Base-by-base conservation (phyloP, 2,329 filamentous ascomycete species). In the Sphaceloma murrayae region DNA sequence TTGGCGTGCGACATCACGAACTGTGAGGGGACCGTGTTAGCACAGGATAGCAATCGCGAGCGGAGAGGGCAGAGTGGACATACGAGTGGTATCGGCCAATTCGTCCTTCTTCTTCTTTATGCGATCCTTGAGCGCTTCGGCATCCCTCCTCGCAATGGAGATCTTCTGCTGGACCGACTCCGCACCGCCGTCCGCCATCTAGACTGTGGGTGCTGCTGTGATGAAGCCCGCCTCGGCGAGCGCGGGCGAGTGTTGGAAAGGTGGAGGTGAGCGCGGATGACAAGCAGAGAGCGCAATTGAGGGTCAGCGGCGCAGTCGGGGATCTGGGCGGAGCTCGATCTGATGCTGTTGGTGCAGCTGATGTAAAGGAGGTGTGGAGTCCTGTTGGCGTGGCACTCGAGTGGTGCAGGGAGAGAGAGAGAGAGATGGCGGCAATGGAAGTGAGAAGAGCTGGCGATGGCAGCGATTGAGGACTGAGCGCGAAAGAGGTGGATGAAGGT, bases 81-180 rank as follows among this genome's bases (percentile, higher is more conserved):
- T 80, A 98, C 91, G 82, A 62, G 88, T 93, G 52, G 88, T 94
- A 68, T 98, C 91, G 63, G 89, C 89, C 57, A 98, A 78, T 70
- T 96, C 91, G 77, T 98, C 91, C 83, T 96, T 96, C 80, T 94
- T 94, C 69, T 88, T 80, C 82, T 95, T 96, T 78, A 96, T 96
- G 67, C 85, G 82, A 66, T 96, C 89, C 75, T 96, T 96, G 57
- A 96, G 73, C 44, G 85, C 88, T 74, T 96, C 91, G 58, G 91
- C 91, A 75, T 98, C 91, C 73, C 91, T 85, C 67, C 91, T 81
- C 64, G 91, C 89, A 69, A 88, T 83, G 75, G 96, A 89, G 79
- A 95, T 94, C 66, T 66, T 69, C 61, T 69, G 67, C 61, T 70
- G 68, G 50, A 70, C 67, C 36, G 65, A 67, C 53, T 70, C 68